These are phyloP conservation scores for Centella asiatica DNA, from an alignment of 129 eudicot species.

Conservation along the genomic window DNA sequence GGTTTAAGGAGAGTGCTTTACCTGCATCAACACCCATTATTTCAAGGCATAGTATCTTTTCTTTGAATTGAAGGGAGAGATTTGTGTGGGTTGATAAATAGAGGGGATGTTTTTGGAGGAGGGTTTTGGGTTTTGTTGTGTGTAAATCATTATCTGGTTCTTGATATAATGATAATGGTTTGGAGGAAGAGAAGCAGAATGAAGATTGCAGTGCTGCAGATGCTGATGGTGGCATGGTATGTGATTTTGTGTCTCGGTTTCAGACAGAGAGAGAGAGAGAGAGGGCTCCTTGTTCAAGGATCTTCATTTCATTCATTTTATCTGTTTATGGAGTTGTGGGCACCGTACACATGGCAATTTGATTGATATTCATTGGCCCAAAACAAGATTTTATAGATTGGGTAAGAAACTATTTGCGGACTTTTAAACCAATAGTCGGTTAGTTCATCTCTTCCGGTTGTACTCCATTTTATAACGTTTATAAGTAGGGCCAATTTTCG, in stretches of 20 bases:
- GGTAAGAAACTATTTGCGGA: background rate
- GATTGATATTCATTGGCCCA: slow-evolving; percentile 21
- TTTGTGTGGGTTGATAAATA: slow-evolving; percentile 49
- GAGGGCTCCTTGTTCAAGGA: background rate
- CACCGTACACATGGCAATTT: slow-evolving; percentile 17
- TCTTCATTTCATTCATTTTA: background rate
- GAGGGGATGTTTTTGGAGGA: slow-evolving; percentile 73
- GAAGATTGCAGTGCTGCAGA: slow-evolving; percentile 30
- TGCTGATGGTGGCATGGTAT: slow-evolving; percentile 21
- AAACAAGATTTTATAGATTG: slow-evolving; percentile 21
- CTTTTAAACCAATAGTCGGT: background rate
- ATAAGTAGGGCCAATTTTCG: too few relatives aligned
- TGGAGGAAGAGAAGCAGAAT: slow-evolving; percentile 24
- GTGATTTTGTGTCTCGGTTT: background rate
- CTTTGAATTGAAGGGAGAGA: slow-evolving; percentile 80
- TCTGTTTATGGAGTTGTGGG: background rate
- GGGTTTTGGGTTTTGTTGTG: slow-evolving; percentile 45
- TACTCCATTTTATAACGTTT: too few relatives aligned
- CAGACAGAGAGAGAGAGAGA: slow-evolving; percentile 3
- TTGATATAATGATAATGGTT: slow-evolving; percentile 14
- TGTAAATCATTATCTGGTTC: slow-evolving; percentile 18
- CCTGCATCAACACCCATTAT: slow-evolving; percentile 91
- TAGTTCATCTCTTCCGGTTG: too few relatives aligned
- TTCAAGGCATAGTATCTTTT: slow-evolving; percentile 84
- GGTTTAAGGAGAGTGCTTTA: slow-evolving; percentile 75